phyloP scores from a whole-genome alignment of 257 asterid species.

The Nicotiana knightiana region DNA sequence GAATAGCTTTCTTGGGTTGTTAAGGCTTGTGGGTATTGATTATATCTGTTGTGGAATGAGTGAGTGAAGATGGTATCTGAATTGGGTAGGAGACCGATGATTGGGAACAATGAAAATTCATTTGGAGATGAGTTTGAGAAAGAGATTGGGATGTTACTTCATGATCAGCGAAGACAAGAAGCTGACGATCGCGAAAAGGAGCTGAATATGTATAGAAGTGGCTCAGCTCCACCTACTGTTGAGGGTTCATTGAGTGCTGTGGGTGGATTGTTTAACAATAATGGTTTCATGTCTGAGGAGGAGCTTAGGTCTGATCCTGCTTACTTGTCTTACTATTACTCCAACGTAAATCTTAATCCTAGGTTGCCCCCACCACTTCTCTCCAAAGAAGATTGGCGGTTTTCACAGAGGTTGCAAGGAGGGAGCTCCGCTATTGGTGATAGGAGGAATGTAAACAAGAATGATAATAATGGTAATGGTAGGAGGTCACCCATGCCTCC shows the following conservation, averaged over 20 bases:
- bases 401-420: conserved; percentile 77
- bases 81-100: conserved; percentile 67
- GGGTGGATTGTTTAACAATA: conserved; percentile 72
- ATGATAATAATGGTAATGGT: conserved; percentile 45
- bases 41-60: too few species aligned
- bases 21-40: too few species aligned
- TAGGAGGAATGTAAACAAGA: conserved; percentile 75
- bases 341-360: conserved; percentile 89
- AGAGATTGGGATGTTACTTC: conserved; percentile 70
- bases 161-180: conserved; percentile 67
- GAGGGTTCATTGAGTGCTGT: conserved; percentile 90
- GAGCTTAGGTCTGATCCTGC: conserved; percentile 96
- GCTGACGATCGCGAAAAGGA: conserved; percentile 84
- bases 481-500: conserved; percentile 69
- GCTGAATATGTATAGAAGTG: conserved; percentile 89
- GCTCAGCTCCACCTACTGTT: conserved; percentile 99
- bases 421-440: conserved; percentile 89
- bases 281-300: conserved; percentile 77
- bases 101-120: conserved; percentile 62
- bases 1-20: too few species aligned
- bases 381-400: conserved; percentile 96
- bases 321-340: conserved; percentile 73
- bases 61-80: conserved; percentile 55
- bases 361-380: conserved; percentile 93
- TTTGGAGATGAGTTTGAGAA: conserved; percentile 81